A percentile compares a stretch with the other conserved stretches of the same genome.
These are phyloP conservation scores for Pestalotiopsis sp. DNA, from an alignment of 2,329 filamentous ascomycete genomes.

Conservation along the genomic window DNA sequence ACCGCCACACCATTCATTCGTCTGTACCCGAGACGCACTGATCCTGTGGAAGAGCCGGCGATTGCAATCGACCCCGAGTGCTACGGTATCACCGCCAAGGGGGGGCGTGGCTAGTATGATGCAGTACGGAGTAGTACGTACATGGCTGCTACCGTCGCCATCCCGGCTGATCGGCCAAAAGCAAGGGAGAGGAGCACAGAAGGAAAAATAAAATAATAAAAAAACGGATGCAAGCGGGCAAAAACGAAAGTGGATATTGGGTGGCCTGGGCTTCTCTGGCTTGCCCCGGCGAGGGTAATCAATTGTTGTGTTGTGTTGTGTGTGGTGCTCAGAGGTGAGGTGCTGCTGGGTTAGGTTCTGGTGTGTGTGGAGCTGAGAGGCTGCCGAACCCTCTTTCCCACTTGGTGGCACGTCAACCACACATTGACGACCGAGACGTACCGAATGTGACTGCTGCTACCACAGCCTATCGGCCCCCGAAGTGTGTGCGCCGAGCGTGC, in stretches of 20 bases:
- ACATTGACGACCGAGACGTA: conserved; percentile 13
- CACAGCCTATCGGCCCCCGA: background rate
- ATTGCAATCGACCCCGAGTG: background rate
- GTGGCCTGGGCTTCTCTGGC: background rate
- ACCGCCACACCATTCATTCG: background rate
- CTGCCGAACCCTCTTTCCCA: conserved; percentile 14
- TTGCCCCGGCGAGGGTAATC: background rate
- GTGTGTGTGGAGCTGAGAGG: conserved; percentile 12
- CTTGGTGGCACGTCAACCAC: conserved; percentile 27
- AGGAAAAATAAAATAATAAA: background rate
- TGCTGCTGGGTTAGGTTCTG: background rate
- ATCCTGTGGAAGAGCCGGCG: background rate
- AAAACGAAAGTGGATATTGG: background rate
- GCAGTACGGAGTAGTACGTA: background rate
- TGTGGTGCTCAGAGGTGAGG: too few species aligned
- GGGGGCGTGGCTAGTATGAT: background rate
- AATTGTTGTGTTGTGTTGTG: background rate
- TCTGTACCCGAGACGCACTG: background rate
- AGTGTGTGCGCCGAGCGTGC: background rate
- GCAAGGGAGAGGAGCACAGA: background rate
- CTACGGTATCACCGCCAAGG: background rate
- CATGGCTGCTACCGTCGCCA: background rate
- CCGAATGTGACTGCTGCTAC: conserved; percentile 16
- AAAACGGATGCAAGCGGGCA: conserved; percentile 10
- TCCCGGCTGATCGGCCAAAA: background rate